Conservation (phyloP, 2,329 filamentous ascomycete genomes). For the Bipolaris cookei region DNA sequence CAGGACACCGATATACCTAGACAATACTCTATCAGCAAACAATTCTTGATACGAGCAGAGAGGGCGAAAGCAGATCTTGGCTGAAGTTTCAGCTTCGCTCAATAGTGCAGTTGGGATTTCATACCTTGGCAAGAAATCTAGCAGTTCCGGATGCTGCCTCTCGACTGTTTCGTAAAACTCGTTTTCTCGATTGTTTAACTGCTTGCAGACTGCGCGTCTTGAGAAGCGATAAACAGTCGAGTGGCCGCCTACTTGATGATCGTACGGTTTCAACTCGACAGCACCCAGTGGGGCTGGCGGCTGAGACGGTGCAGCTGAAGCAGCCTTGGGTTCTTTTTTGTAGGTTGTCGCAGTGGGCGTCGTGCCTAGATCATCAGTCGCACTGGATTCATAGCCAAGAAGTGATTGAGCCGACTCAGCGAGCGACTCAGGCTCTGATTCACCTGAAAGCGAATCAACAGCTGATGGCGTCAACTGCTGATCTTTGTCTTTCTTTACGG, state of each 20-base stretch:
- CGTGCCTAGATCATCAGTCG: conserved; percentile 59
- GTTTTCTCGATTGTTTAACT: conserved; percentile 97
- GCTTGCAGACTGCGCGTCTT: conserved; percentile 92
- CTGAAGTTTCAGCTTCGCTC: conserved; percentile 51
- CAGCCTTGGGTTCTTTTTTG: conserved; percentile 40
- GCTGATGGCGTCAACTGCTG: conserved; percentile 46
- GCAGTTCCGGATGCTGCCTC: conserved; percentile 83
- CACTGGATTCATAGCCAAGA: conserved; percentile 59
- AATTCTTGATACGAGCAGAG: conserved; percentile 3
- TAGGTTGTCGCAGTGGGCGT: conserved; percentile 46
- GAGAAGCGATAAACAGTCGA: conserved; percentile 97
- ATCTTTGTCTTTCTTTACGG: conserved; percentile 48
- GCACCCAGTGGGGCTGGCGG: conserved; percentile 74
- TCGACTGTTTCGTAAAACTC: conserved; percentile 98
- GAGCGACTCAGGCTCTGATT: conserved; percentile 52
- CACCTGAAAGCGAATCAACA: conserved; percentile 43
- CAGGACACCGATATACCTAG: conserved; percentile 92
- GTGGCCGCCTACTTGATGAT: conserved; percentile 96
- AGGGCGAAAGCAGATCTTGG: conserved; percentile 36
- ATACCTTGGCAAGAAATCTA: conserved; percentile 84
- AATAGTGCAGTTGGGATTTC: conserved; percentile 28
- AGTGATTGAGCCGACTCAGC: conserved; percentile 53
- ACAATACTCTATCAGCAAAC: conserved; percentile 43
- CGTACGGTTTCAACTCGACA: conserved; percentile 95
- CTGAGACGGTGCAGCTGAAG: conserved; percentile 42